Base-by-base conservation (phyloP, 176 grass and related monocot species). In the Oryza punctata region DNA sequence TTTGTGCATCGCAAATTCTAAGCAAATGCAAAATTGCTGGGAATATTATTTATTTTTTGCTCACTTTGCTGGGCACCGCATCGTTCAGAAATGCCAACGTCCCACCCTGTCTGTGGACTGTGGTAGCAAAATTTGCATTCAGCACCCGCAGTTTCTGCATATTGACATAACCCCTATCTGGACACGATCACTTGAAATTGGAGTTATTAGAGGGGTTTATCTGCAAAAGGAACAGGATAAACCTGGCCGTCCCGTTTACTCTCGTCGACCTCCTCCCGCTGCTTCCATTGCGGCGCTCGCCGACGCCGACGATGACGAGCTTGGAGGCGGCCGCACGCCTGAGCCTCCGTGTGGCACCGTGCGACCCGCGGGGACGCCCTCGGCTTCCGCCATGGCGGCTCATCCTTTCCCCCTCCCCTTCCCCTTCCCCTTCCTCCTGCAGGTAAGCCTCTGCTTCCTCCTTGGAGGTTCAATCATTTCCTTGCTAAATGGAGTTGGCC, bases 381-480 rank as follows among this genome's bases (percentile, higher is more conserved):
- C 7, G 59, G 65, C 40, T 87, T 3, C 50, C 50, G 1, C 72
- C 85, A 26, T 77, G 72, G 65, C 54, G 79, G 37, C 50, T 70
- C 72, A n/a, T 59, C 65, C 37, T 77, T 0, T 72, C 66, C 7
- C 71, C 40, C 70, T 19, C 18, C 27, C 11, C 12, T 15, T 47
- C 45, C 14, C 47, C 29, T 30, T 81, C 61, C 86, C 57, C 29
- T 32, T 81, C 63, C 86, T 59, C 67, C 24, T 72, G 81, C 86
- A 73, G 75, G 80, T 88, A 67, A 54, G 18, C 50, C 50, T 21
- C 50, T 52, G 63, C 35, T 87, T 3, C 47, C 46, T 6, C 49
- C 85, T 12, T 76, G 61, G 33, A n/a, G 70, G 24, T 46, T 75
- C 78, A 2, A 19, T 52, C 71, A 33, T 76, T 0, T 78, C 65